Percentiles rank a stretch among this genome's conserved stretches.
Evolutionary conservation across 176 grass and related monocot species (phyloP).

Genomic region (Metroxylon sagu): DNA sequence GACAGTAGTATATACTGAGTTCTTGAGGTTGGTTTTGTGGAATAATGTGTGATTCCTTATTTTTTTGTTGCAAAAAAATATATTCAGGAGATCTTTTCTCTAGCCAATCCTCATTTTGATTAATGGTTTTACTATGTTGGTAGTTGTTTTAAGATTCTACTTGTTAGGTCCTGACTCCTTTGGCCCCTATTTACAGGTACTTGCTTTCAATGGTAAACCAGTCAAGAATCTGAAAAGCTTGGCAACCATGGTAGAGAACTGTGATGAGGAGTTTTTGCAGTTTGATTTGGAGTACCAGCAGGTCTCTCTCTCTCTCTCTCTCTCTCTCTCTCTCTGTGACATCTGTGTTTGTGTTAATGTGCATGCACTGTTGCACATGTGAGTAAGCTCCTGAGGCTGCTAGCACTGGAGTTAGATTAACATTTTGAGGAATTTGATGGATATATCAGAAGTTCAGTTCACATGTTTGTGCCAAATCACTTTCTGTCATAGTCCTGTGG

Average conservation of each 20-base stretch:
- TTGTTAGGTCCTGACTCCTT: neutral
- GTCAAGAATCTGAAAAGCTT: conserved; percentile 85
- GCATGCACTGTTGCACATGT: no score
- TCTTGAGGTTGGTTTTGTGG: no score
- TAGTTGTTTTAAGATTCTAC: neutral
- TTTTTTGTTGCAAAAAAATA: no score
- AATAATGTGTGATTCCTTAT: neutral
- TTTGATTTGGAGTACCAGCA: conserved; percentile 96
- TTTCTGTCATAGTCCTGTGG: no score
- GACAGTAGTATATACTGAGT: no score
- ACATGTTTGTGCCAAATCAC: no score
- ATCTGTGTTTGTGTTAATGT: no score
- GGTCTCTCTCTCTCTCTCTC: conserved; percentile 25
- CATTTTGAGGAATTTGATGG: no score
- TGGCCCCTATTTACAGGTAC: conserved; percentile 37
- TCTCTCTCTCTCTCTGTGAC: neutral
- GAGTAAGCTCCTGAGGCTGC: no score
- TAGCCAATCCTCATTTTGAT: neutral
- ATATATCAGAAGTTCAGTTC: no score
- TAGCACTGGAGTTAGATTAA: no score
- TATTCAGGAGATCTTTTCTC: no score
- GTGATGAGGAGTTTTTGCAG: conserved; percentile 56
- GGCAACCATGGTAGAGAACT: conserved; percentile 77
- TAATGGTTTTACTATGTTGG: neutral
- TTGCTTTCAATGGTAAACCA: conserved; percentile 64